A percentile compares a stretch with the other conserved stretches of the same genome.
Evolutionary conservation across 2,329 filamentous ascomycete species (phyloP).

Genomic region (Pseudonectria foliicola): DNA sequence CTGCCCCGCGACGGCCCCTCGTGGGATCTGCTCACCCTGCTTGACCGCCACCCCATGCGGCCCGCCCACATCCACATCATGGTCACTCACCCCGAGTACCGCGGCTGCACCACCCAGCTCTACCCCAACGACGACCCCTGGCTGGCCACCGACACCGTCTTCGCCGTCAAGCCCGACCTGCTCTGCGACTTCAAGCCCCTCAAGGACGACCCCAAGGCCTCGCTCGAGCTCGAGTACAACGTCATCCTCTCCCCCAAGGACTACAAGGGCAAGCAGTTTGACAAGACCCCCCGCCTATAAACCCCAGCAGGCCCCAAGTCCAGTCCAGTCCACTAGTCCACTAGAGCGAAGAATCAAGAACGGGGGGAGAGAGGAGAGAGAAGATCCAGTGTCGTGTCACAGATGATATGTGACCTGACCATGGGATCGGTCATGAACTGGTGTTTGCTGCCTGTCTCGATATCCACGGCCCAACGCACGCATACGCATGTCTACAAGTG

Average conservation of each 20-base stretch:
- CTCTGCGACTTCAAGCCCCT: constrained; percentile 41
- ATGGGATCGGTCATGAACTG: no score
- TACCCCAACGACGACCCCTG: constrained; percentile 62
- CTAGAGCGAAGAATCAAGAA: no score
- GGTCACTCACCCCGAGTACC: constrained; percentile 55
- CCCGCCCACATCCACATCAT: constrained; percentile 42
- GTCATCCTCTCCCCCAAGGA: constrained; percentile 34
- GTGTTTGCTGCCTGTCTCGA: no score
- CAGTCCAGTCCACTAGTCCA: no score
- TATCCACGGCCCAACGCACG: no score
- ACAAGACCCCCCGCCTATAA: background rate
- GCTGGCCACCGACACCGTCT: constrained; percentile 40
- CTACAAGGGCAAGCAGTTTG: constrained; percentile 31
- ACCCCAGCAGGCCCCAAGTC: background rate
- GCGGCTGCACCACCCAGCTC: constrained; percentile 64
- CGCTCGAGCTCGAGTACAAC: constrained; percentile 30
- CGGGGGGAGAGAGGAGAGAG: no score
- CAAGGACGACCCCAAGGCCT: constrained; percentile 25
- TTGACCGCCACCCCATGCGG: constrained; percentile 38
- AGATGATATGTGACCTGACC: no score
- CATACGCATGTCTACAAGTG: no score
- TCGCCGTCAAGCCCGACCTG: constrained; percentile 43
- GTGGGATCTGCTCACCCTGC: constrained; percentile 30
- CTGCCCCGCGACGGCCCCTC: constrained; percentile 54
- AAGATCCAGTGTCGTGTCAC: no score